Evolutionary conservation across 495 filamentous ascomycete genomes (phyloP).

Genomic region (Amorphotheca resinae): DNA sequence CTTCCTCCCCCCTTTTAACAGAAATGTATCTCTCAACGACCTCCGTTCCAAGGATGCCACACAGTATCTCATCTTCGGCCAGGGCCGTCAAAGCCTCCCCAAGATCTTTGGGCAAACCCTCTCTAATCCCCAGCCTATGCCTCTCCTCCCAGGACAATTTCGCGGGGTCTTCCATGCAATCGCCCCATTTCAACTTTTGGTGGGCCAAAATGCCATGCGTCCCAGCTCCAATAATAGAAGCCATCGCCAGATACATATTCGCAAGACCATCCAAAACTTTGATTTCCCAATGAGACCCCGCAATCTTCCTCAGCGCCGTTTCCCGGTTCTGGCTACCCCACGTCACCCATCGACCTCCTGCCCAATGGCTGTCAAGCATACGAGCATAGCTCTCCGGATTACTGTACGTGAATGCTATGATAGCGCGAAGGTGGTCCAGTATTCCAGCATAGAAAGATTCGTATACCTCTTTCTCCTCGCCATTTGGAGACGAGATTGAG

Average conservation of each 20-base stretch:
- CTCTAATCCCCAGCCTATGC: slow-evolving; percentile 36
- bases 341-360: slow-evolving; percentile 57
- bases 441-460: slow-evolving; percentile 56
- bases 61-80: slow-evolving; percentile 31
- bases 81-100: slow-evolving; percentile 40
- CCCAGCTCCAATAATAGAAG: slow-evolving; percentile 55
- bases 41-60: slow-evolving; percentile 33
- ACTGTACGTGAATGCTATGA: slow-evolving; percentile 53
- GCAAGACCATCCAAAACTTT: slow-evolving; percentile 58
- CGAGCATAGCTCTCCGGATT: slow-evolving; percentile 49
- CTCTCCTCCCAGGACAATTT: slow-evolving; percentile 36
- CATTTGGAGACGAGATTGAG: slow-evolving; percentile 35
- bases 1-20: slow-evolving; percentile 45
- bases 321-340: slow-evolving; percentile 75
- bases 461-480: slow-evolving; percentile 22
- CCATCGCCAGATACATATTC: slow-evolving; percentile 58
- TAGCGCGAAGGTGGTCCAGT: slow-evolving; percentile 46
- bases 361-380: slow-evolving; percentile 56
- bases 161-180: slow-evolving; percentile 47
- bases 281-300: slow-evolving; percentile 55
- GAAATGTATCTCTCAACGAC: slow-evolving; percentile 46
- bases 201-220: slow-evolving; percentile 41
- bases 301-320: slow-evolving; percentile 49
- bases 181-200: slow-evolving; percentile 33
- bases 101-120: slow-evolving; percentile 39